A percentile compares a stretch with the other conserved stretches of the same genome.
Conservation (phyloP, 2,329 filamentous ascomycete genomes). For the Plenodomus biglobosus region DNA sequence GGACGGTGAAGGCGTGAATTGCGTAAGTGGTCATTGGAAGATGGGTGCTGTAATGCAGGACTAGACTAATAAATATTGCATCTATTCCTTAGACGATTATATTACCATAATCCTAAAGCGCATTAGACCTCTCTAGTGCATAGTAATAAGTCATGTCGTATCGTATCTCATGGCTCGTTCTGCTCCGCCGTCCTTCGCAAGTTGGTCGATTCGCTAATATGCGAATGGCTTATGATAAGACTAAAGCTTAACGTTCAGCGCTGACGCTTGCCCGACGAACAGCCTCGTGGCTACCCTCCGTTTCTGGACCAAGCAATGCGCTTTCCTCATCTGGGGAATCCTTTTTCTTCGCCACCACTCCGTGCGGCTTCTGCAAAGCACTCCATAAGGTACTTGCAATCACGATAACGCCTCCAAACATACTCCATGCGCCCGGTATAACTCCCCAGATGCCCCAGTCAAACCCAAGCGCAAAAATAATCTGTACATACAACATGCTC, state of each 20-base stretch:
- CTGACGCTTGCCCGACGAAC: conserved; percentile 5
- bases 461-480: conserved; percentile 64
- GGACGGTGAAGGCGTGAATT: neutral
- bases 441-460: conserved; percentile 58
- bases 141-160: too few relatives aligned
- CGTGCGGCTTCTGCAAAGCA: conserved; percentile 9
- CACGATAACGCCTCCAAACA: conserved; percentile 10
- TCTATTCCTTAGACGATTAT: too few relatives aligned
- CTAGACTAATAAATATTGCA: neutral
- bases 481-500: conserved; percentile 66
- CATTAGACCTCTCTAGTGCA: too few relatives aligned
- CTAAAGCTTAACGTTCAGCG: neutral
- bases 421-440: conserved; percentile 13
- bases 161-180: too few relatives aligned
- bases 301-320: conserved; percentile 4
- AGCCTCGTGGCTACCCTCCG: neutral
- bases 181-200: too few relatives aligned
- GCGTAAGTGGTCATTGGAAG: neutral
- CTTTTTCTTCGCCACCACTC: neutral
- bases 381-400: conserved; percentile 13
- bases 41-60: neutral
- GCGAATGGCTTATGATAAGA: too few relatives aligned
- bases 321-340: conserved; percentile 12
- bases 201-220: too few relatives aligned
- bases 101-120: too few relatives aligned